Evolutionary conservation across 139 green algal species (phyloP), one percentile per base, ranked within the genome.

Genomic region (Volvox reticuliferus): DNA sequence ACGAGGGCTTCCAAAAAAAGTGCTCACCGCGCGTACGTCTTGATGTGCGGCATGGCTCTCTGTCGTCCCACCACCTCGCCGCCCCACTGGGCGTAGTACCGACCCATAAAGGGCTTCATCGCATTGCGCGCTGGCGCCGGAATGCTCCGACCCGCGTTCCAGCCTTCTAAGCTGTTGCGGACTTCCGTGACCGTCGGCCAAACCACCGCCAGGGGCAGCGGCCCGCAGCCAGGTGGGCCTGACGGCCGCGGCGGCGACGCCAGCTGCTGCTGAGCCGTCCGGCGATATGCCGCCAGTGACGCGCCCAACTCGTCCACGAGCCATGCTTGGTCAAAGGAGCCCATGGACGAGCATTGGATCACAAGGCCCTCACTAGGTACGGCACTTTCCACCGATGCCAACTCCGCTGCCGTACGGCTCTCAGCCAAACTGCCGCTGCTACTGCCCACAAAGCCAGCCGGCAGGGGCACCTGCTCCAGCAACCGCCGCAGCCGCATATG

Each of bases 1-100:
- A 55, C 44, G 44, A 55, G 5, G 44, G 44, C 5, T 9, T 55
- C 9, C 5, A 55, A 55, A 9, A 55, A 55, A 55, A 55, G 9
- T 14, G 12, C 65, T 61, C 35, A 84, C 77, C 77, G 16, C 1
- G 61, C 55, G 76, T 97, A 98, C 1, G 84, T 94, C 91, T 99
- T 99, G 86, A 98, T 97, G 93, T 99, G 97, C 0, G 97, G 97
- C 96, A 97, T 97, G 28, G 96, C 97, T 1, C 94, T 92, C 91
- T 95, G 88, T 37, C 97, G 92, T 0, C 94, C 94, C 32, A 84
- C 90, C 12, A 76, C 77, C 83, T 92, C 81, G 0, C 96, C 96
- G 61, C 91, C 95, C 89, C 89, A 98, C 84, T 78, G 92, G 68
- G 88, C 82, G 67, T 84, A 98, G 35, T 93, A 87, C 1, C 26